Conservation (phyloP, 371 early-diverging fungal genomes). For the Apophysomyces ossiformis region DNA sequence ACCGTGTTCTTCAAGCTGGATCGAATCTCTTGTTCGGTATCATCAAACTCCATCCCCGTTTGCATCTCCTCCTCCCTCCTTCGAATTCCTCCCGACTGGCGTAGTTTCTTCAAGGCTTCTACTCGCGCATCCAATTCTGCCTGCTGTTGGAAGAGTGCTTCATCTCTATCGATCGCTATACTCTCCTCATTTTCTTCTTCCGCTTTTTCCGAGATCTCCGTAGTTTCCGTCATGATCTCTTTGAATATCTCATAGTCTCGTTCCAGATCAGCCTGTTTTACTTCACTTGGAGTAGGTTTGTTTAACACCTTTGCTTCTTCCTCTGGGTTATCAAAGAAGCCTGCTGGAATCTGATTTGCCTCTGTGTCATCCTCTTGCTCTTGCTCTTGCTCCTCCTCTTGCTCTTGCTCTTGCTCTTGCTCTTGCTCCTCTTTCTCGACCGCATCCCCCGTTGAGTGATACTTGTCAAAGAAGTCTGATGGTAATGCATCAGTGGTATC, state of each 20-base stretch:
- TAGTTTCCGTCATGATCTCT: slow-evolving; percentile 43
- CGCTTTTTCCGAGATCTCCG: slow-evolving; percentile 23
- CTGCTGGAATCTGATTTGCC: slow-evolving; percentile 31
- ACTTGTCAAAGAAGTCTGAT: slow-evolving; percentile 31
- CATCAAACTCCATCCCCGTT: slow-evolving; percentile 6
- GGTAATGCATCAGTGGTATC: slow-evolving; percentile 23
- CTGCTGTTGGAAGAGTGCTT: slow-evolving; percentile 43
- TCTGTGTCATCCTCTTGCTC: no score
- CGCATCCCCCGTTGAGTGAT: slow-evolving; percentile 3
- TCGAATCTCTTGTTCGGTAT: slow-evolving; percentile 24
- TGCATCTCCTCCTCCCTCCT: neutral
- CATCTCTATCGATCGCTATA: slow-evolving; percentile 42
- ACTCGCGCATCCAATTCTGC: slow-evolving; percentile 43
- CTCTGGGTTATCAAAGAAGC: slow-evolving; percentile 55
- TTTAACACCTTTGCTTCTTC: slow-evolving; percentile 49
- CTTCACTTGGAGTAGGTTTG: slow-evolving; percentile 30
- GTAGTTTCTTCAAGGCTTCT: slow-evolving; percentile 35
- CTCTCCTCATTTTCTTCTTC: slow-evolving; percentile 27
- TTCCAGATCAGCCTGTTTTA: slow-evolving; percentile 37
- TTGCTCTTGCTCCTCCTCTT: neutral
- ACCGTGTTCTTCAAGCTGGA: slow-evolving; percentile 81
- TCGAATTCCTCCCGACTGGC: slow-evolving; percentile 20
- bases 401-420: neutral
- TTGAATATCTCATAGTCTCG: slow-evolving; percentile 40
- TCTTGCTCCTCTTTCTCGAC: slow-evolving; percentile 14